Base-by-base conservation (phyloP, 2,329 filamentous ascomycete species). In the Ceratocystis albifundus region DNA sequence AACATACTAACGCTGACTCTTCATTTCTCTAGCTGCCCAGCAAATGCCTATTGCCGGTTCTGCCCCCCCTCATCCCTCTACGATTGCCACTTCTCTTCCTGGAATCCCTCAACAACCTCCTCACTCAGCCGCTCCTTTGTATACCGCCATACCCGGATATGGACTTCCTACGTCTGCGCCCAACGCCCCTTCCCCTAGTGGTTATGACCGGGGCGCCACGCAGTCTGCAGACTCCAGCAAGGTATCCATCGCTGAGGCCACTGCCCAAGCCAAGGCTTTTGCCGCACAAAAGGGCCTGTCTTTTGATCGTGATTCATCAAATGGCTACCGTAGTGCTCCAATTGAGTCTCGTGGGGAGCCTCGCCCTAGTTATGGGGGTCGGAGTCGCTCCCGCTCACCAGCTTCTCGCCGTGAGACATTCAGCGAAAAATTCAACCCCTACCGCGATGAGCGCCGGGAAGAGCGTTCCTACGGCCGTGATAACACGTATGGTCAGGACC, bases 211-310 rank as follows among this genome's bases (percentile, higher is more conserved):
- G 17, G 32, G 59, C 65, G 62, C 62, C 61, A 41, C 65, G 8
- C 55, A 44, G 30, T 41, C 53, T n/a, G 41, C 15, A 28, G 44
- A 25, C 44, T 28, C 61, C 3, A 45, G n/a, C 50, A 36, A 45
- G n/a, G 41, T 53, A 25, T 62, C 46, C 41, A 45, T 67, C 12
- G 63, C 50, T 30, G 90, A 95, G 74, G 88, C 90, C 62, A 87
- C 96, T 71, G 89, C 90, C 48, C 90, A 91, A 74, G 90, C 90
- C 61, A 88, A 89, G 74, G 88, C 87, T 53, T 89, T 89, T 74
- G 89, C 90, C 50, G 85, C 88, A 36, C 87, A 93, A 74, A 89
- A 90, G 73, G 89, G 89, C 68, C 77, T 81, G 46, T 79, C 81
- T 17, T 87, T 86, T 74, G 84, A 87, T 62, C 79, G 84, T 12